Base-by-base conservation (phyloP, 352 stramenopile genomes). In the Globisporangium nagaii region DNA sequence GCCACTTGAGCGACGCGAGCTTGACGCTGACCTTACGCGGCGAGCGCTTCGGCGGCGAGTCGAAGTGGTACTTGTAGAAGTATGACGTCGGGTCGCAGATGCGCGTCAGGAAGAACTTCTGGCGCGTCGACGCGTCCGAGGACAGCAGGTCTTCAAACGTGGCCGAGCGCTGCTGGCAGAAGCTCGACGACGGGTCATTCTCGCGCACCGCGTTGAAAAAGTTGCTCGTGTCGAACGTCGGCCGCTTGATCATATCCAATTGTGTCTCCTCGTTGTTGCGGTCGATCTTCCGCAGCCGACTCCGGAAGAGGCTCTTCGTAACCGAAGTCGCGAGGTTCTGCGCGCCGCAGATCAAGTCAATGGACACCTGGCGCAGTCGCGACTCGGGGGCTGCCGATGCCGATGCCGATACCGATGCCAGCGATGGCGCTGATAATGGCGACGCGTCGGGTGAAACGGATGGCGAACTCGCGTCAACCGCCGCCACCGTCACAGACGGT, bases 41-140 rank as follows among this genome's bases (percentile, higher is more conserved):
- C 44, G 82, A 70, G 3, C 82, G 81, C 56, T 86, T 71, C 17
- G 71, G 79, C 20, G 59, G 73, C 36, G 78, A 73, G 44, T 92
- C 79, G 39, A 94, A 90, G 57, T 83, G 81, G 72, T 88, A 94
- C 67, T 94, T 94, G 84, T 88, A 94, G 24, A 94, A 94, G 63
- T 94, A 94, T 37, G 84, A 94, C 32, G 84, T 94, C n/a, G 84
- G 84, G 45, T 94, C 84, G 28, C 78, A 78, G 35, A 94, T 82
- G 50, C 84, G 84, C 48, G 82, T 91, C 37, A 87, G 60, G 58
- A 88, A 92, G 63, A 94, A 94, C 41, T 88, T 89, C 53, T 90
- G 67, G 15, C 79, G 77, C 30, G 65, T 64, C 24, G 70, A 68
- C 6, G 72, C 75, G 45, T 86, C 73, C 36, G 70, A 75, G 25